These are phyloP conservation scores for Phytopythium montanum DNA, from an alignment of 352 stramenopile species.

Conservation along the genomic window DNA sequence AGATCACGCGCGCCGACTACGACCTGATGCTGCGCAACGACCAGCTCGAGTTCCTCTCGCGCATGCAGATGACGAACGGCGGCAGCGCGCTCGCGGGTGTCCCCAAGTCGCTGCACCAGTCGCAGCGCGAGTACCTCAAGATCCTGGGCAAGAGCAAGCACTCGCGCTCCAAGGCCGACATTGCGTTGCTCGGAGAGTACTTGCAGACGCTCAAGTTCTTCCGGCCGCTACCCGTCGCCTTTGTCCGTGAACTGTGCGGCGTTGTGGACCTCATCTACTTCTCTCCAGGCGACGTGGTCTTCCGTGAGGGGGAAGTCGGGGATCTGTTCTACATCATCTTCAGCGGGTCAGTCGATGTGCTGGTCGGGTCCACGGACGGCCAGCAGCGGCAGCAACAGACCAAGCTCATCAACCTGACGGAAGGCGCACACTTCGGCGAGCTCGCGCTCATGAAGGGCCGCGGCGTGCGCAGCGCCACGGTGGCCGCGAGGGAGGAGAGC, in stretches of 20 bases:
- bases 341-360: slow-evolving; percentile 62
- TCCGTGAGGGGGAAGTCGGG: slow-evolving; percentile 63
- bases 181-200: slow-evolving; percentile 66
- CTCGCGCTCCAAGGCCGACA: slow-evolving; percentile 39
- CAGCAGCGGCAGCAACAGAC: slow-evolving; percentile 53
- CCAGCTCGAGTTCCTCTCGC: slow-evolving; percentile 62
- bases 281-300: slow-evolving; percentile 38
- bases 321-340: slow-evolving; percentile 81
- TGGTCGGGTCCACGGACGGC: slow-evolving; percentile 52
- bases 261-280: slow-evolving; percentile 58
- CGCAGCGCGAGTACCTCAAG: slow-evolving; percentile 50
- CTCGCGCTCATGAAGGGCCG: slow-evolving; percentile 74
- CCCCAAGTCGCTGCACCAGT: slow-evolving; percentile 13
- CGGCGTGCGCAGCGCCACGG: slow-evolving; percentile 64
- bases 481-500: slow-evolving; percentile 55
- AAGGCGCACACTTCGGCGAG: slow-evolving; percentile 67
- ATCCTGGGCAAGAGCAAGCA: slow-evolving; percentile 53
- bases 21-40: slow-evolving; percentile 72
- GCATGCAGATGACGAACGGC: slow-evolving; percentile 52
- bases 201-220: slow-evolving; percentile 80
- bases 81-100: slow-evolving; percentile 5
- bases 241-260: slow-evolving; percentile 60
- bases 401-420: slow-evolving; percentile 68
- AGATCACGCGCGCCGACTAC: slow-evolving; percentile 67
- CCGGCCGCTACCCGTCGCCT: slow-evolving; percentile 48